Evolutionary conservation across 2,329 filamentous ascomycete genomes (phyloP).

Genomic region (Penicillium hesseltinei): DNA sequence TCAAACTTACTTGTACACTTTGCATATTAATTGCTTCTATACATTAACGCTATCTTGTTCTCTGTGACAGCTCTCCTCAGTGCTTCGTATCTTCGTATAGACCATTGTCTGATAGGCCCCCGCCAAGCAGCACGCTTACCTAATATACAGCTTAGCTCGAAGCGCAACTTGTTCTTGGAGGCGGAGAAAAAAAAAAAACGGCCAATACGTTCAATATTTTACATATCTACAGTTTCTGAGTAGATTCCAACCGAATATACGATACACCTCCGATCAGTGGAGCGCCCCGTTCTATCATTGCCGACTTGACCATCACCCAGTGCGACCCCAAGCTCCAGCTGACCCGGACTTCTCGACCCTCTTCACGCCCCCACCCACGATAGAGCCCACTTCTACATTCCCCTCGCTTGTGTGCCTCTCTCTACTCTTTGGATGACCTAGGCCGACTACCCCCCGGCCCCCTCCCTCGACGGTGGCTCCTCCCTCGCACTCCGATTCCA

Average conservation of each 20-base stretch:
- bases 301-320: slow-evolving; percentile 18
- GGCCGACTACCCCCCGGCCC: slow-evolving; percentile 18
- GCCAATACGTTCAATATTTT: not conserved
- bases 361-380: not conserved
- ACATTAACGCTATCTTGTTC: not conserved
- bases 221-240: slow-evolving; percentile 8
- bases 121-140: slow-evolving; percentile 7
- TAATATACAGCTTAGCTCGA: slow-evolving; percentile 15
- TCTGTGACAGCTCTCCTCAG: not conserved
- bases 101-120: slow-evolving; percentile 9
- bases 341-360: slow-evolving; percentile 1
- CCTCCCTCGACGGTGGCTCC: slow-evolving; percentile 23
- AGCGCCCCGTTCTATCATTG: slow-evolving; percentile 5
- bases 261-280: slow-evolving; percentile 5
- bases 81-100: slow-evolving; percentile 17
- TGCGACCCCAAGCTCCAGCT: slow-evolving; percentile 18
- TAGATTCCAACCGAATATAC: slow-evolving; percentile 1
- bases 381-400: slow-evolving; percentile 14
- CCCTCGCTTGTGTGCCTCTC: slow-evolving; percentile 7
- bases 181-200: slow-evolving; percentile 7
- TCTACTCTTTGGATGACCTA: slow-evolving; percentile 12
- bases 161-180: slow-evolving; percentile 15
- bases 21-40: not conserved
- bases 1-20: not conserved
- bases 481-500: slow-evolving; percentile 23